Evolutionary conservation across 352 stramenopile genomes (phyloP).

Genomic region (Pythium insidiosum): DNA sequence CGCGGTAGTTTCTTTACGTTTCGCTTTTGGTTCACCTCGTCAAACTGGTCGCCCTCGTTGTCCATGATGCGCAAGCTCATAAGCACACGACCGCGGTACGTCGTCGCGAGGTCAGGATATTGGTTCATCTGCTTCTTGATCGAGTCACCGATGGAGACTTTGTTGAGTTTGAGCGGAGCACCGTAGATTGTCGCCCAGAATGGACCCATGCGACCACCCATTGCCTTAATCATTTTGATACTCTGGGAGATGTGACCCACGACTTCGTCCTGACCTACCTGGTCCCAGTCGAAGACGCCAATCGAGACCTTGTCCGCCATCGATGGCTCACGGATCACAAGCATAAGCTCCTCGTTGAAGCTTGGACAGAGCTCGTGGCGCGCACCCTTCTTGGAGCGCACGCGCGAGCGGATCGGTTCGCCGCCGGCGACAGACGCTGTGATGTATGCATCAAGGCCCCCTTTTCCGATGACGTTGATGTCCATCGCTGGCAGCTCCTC

Average conservation of each 20-base stretch:
- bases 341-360: conserved; percentile 76
- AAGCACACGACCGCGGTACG: conserved; percentile 76
- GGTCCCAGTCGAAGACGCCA: conserved; percentile 70
- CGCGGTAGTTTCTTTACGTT: conserved; percentile 65
- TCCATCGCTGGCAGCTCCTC: conserved; percentile 77
- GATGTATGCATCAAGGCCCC: conserved; percentile 67
- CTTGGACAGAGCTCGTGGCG: conserved; percentile 55
- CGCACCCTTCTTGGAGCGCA: conserved; percentile 68
- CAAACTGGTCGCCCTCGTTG: conserved; percentile 60
- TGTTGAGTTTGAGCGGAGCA: conserved; percentile 45
- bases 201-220: conserved; percentile 40
- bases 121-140: conserved; percentile 84
- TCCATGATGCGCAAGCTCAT: conserved; percentile 65
- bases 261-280: conserved; percentile 64
- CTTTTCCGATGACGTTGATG: conserved; percentile 43
- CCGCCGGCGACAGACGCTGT: conserved; percentile 47
- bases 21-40: conserved; percentile 80
- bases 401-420: conserved; percentile 56
- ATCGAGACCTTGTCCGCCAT: conserved; percentile 76
- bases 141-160: conserved; percentile 32
- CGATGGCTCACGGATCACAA: conserved; percentile 69
- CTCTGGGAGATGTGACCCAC: conserved; percentile 68
- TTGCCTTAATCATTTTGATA: conserved; percentile 60
- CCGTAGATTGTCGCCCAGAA: conserved; percentile 82
- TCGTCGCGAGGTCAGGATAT: conserved; percentile 72